phyloP scores from a whole-genome alignment of 441 rosid genomes.

The Aquilaria agallochum region DNA sequence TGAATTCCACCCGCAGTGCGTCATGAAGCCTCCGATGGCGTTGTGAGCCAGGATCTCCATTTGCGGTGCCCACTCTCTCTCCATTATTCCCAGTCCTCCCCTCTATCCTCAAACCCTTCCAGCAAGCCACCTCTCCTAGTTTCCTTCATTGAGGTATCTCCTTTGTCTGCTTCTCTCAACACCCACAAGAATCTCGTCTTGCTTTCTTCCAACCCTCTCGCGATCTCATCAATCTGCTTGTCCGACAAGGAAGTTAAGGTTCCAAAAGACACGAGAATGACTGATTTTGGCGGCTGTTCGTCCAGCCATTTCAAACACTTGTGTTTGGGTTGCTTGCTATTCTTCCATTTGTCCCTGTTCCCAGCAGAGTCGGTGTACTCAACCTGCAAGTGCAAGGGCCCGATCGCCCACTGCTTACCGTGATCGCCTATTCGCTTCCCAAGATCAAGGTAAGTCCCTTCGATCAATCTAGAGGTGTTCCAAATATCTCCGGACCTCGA shows the following conservation, averaged over 20 bases:
- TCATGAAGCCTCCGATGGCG: conserved; percentile 27
- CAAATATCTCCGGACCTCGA: conserved; percentile 13
- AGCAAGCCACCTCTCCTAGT: conserved; percentile 3
- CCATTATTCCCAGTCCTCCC: conserved; percentile 11
- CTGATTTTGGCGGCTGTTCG: conserved; percentile 16
- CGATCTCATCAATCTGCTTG: conserved; percentile 20
- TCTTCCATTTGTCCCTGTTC: conserved; percentile 12
- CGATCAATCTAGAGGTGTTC: conserved; percentile 19
- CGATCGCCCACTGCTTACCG: conserved; percentile 20
- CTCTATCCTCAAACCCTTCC: conserved; percentile 13
- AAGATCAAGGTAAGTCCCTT: conserved; percentile 18
- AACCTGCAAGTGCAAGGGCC: conserved; percentile 16
- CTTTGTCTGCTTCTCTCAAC: conserved; percentile 26
- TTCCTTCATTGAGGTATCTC: conserved; percentile 8
- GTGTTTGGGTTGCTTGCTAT: not conserved
- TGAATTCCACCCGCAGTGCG: conserved; percentile 33
- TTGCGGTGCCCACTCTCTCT: conserved; percentile 37
- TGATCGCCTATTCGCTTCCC: not conserved
- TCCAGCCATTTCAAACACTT: conserved; percentile 24
- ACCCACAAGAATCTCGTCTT: conserved; percentile 29
- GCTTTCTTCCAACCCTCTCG: conserved; percentile 15
- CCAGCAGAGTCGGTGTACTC: not conserved
- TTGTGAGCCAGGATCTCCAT: conserved; percentile 32
- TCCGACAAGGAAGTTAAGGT: conserved; percentile 13
- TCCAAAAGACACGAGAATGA: conserved; percentile 20